phyloP scores from a whole-genome alignment of 2,329 filamentous ascomycete genomes.

The Coniochaeta sp. region DNA sequence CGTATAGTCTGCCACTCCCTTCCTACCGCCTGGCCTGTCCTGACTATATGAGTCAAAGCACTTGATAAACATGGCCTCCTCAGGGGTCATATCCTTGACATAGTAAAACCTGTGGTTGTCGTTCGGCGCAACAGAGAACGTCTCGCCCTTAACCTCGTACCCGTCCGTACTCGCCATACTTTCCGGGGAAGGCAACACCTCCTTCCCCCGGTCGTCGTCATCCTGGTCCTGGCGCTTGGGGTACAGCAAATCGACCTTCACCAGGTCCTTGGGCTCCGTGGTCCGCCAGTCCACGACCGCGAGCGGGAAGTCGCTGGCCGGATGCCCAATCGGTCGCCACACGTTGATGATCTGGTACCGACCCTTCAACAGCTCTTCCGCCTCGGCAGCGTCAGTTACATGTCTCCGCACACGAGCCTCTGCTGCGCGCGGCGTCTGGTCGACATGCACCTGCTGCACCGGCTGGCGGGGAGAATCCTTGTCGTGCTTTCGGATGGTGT shows the following conservation, averaged over 20 bases:
- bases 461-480: constrained; percentile 53
- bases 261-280: constrained; percentile 49
- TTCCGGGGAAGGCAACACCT: constrained; percentile 42
- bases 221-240: constrained; percentile 33
- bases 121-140: constrained; percentile 50
- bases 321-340: constrained; percentile 60
- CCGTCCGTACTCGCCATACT: constrained; percentile 43
- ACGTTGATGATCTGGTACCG: constrained; percentile 65
- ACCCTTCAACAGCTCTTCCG: constrained; percentile 46
- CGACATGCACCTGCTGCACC: constrained; percentile 64
- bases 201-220: constrained; percentile 51
- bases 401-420: constrained; percentile 56
- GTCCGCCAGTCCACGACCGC: constrained; percentile 59
- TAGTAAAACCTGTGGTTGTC: constrained; percentile 57
- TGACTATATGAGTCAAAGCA: constrained; percentile 44
- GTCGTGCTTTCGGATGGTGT: constrained; percentile 55
- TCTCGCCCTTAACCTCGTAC: constrained; percentile 57
- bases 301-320: constrained; percentile 56
- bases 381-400: constrained; percentile 43
- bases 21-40: constrained; percentile 23
- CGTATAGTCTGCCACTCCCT: constrained; percentile 37
- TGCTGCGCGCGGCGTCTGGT: constrained; percentile 60
- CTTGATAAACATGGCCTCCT: constrained; percentile 42
- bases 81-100: constrained; percentile 57
- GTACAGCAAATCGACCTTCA: constrained; percentile 57